phyloP scores from a whole-genome alignment of 2,329 filamentous ascomycete genomes.

The Macrophomina tecta region DNA sequence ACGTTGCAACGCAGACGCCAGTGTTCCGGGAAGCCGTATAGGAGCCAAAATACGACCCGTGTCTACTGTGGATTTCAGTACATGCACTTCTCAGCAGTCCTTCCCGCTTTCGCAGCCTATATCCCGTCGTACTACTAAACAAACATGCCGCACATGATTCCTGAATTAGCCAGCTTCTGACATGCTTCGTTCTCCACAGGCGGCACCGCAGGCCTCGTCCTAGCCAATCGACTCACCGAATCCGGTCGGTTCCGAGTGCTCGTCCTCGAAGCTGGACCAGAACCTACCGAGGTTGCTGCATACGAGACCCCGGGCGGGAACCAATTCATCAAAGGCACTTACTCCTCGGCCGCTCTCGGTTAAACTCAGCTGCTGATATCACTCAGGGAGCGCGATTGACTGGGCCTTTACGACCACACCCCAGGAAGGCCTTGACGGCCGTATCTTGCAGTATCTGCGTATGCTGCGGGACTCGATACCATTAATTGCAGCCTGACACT shows the following conservation, averaged over 20 bases:
- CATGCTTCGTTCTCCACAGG: conserved; percentile 26
- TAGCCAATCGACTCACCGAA: conserved; percentile 35
- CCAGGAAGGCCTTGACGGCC: conserved; percentile 33
- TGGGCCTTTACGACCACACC: conserved; percentile 39
- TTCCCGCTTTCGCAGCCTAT: too few relatives aligned
- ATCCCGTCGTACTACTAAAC: too few relatives aligned
- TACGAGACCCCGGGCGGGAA: conserved; percentile 39
- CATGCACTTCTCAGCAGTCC: too few relatives aligned
- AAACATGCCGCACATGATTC: too few relatives aligned
- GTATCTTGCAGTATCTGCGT: conserved; percentile 36
- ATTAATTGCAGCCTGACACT: background rate
- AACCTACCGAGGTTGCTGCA: conserved; percentile 34
- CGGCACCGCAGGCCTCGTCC: conserved; percentile 35
- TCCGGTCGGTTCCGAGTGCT: conserved; percentile 35
- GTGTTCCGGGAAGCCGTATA: too few relatives aligned
- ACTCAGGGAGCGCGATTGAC: conserved; percentile 36
- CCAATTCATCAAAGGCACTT: conserved; percentile 35
- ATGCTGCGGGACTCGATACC: background rate
- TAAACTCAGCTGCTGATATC: background rate
- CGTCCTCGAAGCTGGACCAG: conserved; percentile 34
- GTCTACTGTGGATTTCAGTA: too few relatives aligned
- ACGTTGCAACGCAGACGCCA: too few relatives aligned
- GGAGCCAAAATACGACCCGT: too few relatives aligned
- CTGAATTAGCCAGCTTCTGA: too few relatives aligned
- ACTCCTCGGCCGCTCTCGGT: background rate